phyloP scores from a whole-genome alignment of 768 basidiomycete genomes.

The Rhizopogon vinicolor region DNA sequence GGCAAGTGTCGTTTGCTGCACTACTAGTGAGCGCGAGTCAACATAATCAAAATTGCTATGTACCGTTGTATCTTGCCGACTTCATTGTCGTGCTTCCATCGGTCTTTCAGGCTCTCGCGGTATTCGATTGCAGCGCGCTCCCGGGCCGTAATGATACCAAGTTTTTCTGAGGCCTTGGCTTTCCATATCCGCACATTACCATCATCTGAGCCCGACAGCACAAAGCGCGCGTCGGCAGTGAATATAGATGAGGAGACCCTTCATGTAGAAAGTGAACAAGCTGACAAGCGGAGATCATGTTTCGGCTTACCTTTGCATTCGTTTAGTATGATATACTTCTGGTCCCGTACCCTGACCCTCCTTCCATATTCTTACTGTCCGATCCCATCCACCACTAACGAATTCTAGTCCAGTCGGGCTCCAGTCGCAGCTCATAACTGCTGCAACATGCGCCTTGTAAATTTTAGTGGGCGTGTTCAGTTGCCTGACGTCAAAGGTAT shows the following conservation, averaged over 20 bases:
- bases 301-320: slow-evolving; percentile 83
- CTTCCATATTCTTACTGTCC: slow-evolving; percentile 91
- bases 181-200: slow-evolving; percentile 97
- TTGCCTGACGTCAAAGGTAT: slow-evolving; percentile 93
- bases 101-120: slow-evolving; percentile 77
- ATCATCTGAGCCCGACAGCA: slow-evolving; percentile 89
- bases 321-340: slow-evolving; percentile 97
- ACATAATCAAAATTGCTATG: slow-evolving; percentile 19
- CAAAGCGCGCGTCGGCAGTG: slow-evolving; percentile 87
- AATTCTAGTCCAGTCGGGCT: slow-evolving; percentile 94
- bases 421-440: slow-evolving; percentile 98
- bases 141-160: slow-evolving; percentile 86
- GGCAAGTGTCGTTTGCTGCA: slow-evolving; percentile 77
- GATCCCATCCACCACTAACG: slow-evolving; percentile 95
- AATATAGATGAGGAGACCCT: slow-evolving; percentile 88
- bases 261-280: neutral
- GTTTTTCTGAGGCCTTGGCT: slow-evolving; percentile 84
- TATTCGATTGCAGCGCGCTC: slow-evolving; percentile 94
- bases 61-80: slow-evolving; percentile 81
- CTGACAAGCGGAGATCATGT: neutral
- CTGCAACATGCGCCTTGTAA: slow-evolving; percentile 96
- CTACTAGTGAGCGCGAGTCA: neutral
- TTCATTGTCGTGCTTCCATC: slow-evolving; percentile 83
- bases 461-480: slow-evolving; percentile 81
- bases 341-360: slow-evolving; percentile 75